phyloP scores from a whole-genome alignment of 2,329 filamentous ascomycete genomes.

The Conoideocrella luteorostrata region DNA sequence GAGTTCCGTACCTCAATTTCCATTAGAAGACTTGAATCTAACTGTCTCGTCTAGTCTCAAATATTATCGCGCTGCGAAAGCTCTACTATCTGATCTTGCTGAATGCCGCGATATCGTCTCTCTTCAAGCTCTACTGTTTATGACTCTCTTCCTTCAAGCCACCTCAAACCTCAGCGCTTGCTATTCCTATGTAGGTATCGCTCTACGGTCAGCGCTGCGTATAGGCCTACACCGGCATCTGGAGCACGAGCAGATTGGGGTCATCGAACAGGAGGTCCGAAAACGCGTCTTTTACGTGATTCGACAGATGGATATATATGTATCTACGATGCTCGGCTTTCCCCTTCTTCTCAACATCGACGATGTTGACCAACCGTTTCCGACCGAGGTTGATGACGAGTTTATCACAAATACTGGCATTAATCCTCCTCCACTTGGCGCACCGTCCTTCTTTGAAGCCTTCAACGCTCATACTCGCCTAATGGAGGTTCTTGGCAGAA shows the following conservation, averaged over 20 bases:
- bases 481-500: constrained; percentile 58
- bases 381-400: constrained; percentile 60
- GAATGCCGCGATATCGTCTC: constrained; percentile 69
- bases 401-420: constrained; percentile 57
- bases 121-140: constrained; percentile 69
- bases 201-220: constrained; percentile 66
- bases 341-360: constrained; percentile 57
- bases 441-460: constrained; percentile 55
- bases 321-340: constrained; percentile 61
- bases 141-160: constrained; percentile 74
- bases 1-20: constrained; percentile 16
- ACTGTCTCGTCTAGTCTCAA: constrained; percentile 48
- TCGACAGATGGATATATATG: constrained; percentile 64
- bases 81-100: constrained; percentile 58
- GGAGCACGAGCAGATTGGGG: constrained; percentile 53
- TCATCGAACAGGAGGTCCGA: constrained; percentile 58
- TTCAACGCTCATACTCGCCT: constrained; percentile 60
- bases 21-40: constrained; percentile 16
- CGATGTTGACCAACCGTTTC: constrained; percentile 61
- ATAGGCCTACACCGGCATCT: constrained; percentile 73
- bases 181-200: constrained; percentile 75
- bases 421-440: constrained; percentile 46
- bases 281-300: constrained; percentile 62
- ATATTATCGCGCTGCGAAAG: constrained; percentile 64
- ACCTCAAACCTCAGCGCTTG: constrained; percentile 74